Base-by-base conservation (phyloP, 331 rosid genomes). In the Rosa hybrid region DNA sequence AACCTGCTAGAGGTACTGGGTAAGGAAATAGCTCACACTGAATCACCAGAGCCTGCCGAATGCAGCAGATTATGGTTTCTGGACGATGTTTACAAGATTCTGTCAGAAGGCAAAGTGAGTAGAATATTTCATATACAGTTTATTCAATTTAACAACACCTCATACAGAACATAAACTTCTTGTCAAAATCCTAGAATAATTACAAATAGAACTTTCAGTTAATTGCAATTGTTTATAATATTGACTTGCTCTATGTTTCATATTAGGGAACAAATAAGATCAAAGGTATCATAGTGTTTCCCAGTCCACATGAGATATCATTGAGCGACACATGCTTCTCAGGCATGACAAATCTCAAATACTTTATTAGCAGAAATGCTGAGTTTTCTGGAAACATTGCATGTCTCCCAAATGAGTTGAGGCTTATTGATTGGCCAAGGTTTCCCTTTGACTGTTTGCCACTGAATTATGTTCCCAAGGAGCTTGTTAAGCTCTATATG, bases 371-470 rank as follows among this genome's bases (percentile, higher is more conserved):
- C 42, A 14, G 56, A 20, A 49, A 63, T 50, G 78, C 20, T 44
- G 2, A 13, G 45, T 60, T 80, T 48, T 72, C 56, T 8, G 83
- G 78, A 80, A 45, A 72, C 20, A 59, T 80, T 80, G 73, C 50
- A 4, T 71, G 38, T 63, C 53, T 80, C 20, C 68, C 83, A 4
- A 44, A 38, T 10, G 30, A 62, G 39, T 72, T 80, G 30, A 46
- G 74, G 20, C 75, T 80, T 72, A 46, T 62, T 18, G 68, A 56
- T 38, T 80, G 83, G 83, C 73, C 41, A 48, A 53, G 59, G 48
- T 80, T 60, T 73, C 74, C 83, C 13, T 1, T 0, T n/a, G 20
- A 69, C 18, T 42, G 27, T 25, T 25, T 25, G 27, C 27, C 50
- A 1, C 44, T 41, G 5, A 41, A 41, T 41, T 6, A 3, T 41